A percentile compares a stretch with the other conserved stretches of the same genome.
Conservation (phyloP, 768 basidiomycete genomes). For the Boletus pseudo-olivaceus region DNA sequence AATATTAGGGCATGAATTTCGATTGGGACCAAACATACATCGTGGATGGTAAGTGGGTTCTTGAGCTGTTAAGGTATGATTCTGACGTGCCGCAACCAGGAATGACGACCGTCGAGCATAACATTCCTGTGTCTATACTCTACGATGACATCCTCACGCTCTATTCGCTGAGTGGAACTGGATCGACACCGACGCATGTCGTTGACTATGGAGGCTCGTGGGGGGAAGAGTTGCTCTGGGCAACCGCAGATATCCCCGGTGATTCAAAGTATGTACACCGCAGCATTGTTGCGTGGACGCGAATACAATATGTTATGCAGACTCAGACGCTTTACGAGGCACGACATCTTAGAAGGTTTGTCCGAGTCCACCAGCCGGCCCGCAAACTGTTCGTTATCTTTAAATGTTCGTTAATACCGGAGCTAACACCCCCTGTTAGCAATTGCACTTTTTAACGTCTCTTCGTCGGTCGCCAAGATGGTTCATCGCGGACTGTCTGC, state of each 20-base stretch:
- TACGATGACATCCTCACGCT: constrained; percentile 66
- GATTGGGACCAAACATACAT: constrained; percentile 82
- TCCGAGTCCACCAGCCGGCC: constrained; percentile 63
- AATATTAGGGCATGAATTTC: constrained; percentile 59
- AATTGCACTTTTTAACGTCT: constrained; percentile 65
- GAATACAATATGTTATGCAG: constrained; percentile 31
- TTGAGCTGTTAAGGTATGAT: background rate
- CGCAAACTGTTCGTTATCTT: constrained; percentile 43
- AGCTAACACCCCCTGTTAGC: constrained; percentile 36
- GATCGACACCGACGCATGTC: constrained; percentile 68
- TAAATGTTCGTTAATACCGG: background rate
- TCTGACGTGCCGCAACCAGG: constrained; percentile 35
- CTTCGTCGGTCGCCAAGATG: constrained; percentile 65
- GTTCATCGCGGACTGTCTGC: constrained; percentile 56
- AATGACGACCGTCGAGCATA: constrained; percentile 75
- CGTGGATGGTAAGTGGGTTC: constrained; percentile 54
- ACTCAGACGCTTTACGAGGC: constrained; percentile 59
- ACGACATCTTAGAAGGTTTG: constrained; percentile 58
- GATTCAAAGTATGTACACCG: constrained; percentile 53
- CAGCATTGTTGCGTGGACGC: background rate
- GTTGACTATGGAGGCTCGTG: constrained; percentile 73
- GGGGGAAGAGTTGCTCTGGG: constrained; percentile 72
- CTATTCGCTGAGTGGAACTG: constrained; percentile 65
- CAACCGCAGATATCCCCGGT: constrained; percentile 58
- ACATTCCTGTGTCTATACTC: constrained; percentile 59